Conservation (phyloP, 805 yeast genomes). For the Candida khao-thaluensis region DNA sequence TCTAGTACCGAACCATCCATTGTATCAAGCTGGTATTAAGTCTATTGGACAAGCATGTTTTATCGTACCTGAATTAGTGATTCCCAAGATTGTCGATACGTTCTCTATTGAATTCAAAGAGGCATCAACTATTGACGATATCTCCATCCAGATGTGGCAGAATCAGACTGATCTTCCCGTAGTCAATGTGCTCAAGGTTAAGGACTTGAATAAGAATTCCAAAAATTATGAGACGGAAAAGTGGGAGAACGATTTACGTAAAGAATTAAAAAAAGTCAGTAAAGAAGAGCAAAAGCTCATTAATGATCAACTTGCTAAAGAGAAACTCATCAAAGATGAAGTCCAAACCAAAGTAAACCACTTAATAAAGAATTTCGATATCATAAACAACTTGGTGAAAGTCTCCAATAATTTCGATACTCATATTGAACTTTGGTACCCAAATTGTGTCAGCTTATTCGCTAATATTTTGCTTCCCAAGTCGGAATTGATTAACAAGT, state of each 20-base stretch:
- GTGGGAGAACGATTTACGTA: constrained; percentile 87
- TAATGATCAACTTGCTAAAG: constrained; percentile 61
- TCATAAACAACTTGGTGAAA: constrained; percentile 13
- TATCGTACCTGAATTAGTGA: constrained; percentile 55
- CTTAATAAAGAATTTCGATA: constrained; percentile 12
- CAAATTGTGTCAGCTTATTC: constrained; percentile 10
- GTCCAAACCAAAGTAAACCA: constrained; percentile 30
- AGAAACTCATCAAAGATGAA: constrained; percentile 51
- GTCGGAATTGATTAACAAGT: constrained; percentile 49
- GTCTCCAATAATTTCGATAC: constrained; percentile 15
- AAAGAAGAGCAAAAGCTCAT: constrained; percentile 73
- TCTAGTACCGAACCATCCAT: constrained; percentile 3
- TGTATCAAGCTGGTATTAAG: constrained; percentile 29
- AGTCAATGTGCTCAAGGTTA: constrained; percentile 44
- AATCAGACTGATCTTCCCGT: constrained; percentile 68
- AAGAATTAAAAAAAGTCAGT: constrained; percentile 70
- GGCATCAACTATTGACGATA: constrained; percentile 43
- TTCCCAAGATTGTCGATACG: constrained; percentile 48
- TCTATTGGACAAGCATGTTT: constrained; percentile 53
- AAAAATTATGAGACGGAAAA: constrained; percentile 81
- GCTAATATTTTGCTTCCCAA: constrained; percentile 47
- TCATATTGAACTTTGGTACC: constrained; percentile 14
- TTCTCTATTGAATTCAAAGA: constrained; percentile 45
- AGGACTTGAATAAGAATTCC: constrained; percentile 60
- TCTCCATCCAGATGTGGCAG: constrained; percentile 62